Base-by-base conservation (phyloP, 768 basidiomycete species). In the Xerocomellus amylosporus region DNA sequence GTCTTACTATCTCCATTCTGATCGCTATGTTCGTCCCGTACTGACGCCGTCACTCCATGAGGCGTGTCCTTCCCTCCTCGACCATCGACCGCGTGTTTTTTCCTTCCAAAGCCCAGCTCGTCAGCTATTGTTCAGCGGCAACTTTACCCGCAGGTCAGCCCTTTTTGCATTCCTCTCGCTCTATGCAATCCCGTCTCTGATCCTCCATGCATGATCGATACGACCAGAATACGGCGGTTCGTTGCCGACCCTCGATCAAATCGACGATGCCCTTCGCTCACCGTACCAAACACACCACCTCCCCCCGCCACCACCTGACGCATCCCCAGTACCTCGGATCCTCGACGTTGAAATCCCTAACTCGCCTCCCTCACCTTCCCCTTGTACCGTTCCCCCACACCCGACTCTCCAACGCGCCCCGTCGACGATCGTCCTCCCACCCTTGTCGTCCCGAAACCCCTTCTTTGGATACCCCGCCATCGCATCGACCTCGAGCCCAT, bases 391-490 rank as follows among this genome's bases (percentile, higher is more conserved):
- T 9, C 10, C 34, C 5, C 19, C 42, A 26, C 6, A 19, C 10
- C 5, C 34, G 9, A 14, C 30, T 6, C 46, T 34, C 17, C 13
- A 41, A 5, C 57, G 58, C 49, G 8, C 36, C 33, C 36, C 59
- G 38, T 59, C 61, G 34, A 50, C 57, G 42, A 49, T 61, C 22
- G 14, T 22, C 17, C 58, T 83, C 39, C 76, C 84, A 9, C 76
- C 85, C 19, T 82, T 79, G 30, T 89, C 88, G 26, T 64, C 73
- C 36, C 70, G 81, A 38, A 90, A 89, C 58, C 89, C 89, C 2
- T 90, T 85, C 70, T 91, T 81, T 58, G 88, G 88, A 4, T 90
- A 90, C 63, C 86, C 88, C 7, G 75, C 77, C 13, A 31, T 59
- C 38, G 39, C 74, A 6, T 66, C 68, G 60, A 53, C 67, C 62